Conservation (phyloP, 441 rosid species). For the Gossypium schwendimanii region DNA sequence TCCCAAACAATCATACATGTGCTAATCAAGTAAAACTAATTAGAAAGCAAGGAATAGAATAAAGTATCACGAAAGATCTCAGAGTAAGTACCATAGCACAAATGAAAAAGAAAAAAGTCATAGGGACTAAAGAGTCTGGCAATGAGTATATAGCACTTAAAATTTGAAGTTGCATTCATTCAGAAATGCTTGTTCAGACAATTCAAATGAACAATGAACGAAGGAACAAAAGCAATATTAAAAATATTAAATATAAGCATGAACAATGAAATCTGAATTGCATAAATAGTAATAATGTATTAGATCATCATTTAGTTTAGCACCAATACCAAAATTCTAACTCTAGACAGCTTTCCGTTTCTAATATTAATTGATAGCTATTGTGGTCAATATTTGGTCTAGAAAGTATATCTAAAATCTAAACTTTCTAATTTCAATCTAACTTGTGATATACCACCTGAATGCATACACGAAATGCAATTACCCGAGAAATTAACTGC, state of each 20-base stretch:
- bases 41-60: background rate
- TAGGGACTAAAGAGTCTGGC: background rate
- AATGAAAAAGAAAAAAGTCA: background rate
- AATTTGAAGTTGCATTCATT: background rate
- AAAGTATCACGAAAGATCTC: background rate
- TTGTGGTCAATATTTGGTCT: background rate
- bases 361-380: background rate
- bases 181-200: background rate
- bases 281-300: background rate
- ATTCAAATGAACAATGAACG: background rate
- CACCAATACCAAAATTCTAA: background rate
- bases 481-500: background rate
- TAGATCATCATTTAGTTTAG: background rate
- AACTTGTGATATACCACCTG: background rate
- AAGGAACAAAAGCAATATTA: background rate
- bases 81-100: background rate
- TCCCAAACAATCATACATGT: conserved; percentile 1
- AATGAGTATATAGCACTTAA: background rate
- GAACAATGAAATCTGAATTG: background rate
- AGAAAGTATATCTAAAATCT: background rate
- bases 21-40: background rate
- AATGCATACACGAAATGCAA: background rate
- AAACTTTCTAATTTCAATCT: background rate
- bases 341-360: background rate
- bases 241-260: background rate